phyloP scores from a whole-genome alignment of 2,329 filamentous ascomycete genomes.

The Talaromyces sp. region DNA sequence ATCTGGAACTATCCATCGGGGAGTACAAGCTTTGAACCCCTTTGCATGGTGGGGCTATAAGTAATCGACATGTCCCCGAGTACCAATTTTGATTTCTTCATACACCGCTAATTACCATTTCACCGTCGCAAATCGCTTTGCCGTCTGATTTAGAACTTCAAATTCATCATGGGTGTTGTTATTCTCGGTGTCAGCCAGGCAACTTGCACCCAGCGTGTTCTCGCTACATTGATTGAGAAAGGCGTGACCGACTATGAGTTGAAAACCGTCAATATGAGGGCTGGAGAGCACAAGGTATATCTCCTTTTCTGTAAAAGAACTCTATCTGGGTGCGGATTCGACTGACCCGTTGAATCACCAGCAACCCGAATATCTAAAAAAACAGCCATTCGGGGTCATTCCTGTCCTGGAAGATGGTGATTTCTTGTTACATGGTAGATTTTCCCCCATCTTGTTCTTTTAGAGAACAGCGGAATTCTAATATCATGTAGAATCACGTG shows the following conservation, averaged over 20 bases:
- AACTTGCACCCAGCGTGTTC: constrained; percentile 26
- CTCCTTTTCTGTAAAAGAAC: background rate
- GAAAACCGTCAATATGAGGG: constrained; percentile 23
- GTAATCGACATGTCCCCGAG: background rate
- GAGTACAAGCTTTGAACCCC: background rate
- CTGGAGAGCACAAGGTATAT: constrained; percentile 27
- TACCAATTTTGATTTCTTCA: background rate
- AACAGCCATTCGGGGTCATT: constrained; percentile 36
- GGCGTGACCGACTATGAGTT: constrained; percentile 27
- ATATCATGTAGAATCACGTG: constrained; percentile 19
- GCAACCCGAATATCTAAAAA: constrained; percentile 21
- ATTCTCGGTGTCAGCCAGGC: constrained; percentile 28
- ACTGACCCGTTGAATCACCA: background rate
- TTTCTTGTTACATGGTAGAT: background rate
- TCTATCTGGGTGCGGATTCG: background rate
- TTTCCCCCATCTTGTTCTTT: too few species aligned
- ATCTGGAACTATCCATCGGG: background rate
- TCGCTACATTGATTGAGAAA: constrained; percentile 29
- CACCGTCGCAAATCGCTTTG: background rate
- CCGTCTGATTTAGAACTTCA: background rate
- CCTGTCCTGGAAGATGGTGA: constrained; percentile 35
- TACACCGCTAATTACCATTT: background rate
- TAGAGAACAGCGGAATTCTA: background rate
- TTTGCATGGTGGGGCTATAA: background rate
- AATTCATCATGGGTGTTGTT: constrained; percentile 29